phyloP scores from a whole-genome alignment of 129 eudicot genomes.

The Lactuca sativa region DNA sequence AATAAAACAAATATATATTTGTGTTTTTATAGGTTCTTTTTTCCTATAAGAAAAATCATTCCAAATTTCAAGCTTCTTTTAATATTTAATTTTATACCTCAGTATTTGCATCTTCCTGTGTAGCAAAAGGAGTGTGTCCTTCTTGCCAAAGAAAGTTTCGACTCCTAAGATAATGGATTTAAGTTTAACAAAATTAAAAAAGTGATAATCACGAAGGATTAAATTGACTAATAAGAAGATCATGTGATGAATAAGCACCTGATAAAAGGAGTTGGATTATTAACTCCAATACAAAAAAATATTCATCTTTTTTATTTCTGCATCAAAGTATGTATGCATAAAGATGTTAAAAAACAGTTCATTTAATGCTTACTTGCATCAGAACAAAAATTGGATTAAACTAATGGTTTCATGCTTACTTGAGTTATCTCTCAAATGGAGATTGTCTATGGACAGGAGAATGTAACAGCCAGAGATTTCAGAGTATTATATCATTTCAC shows the following conservation, averaged over 20 bases:
- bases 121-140: constrained; percentile 84
- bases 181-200: neutral
- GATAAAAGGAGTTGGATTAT: constrained; percentile 82
- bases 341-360: constrained; percentile 1
- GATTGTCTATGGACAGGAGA: constrained; percentile 77
- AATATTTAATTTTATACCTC: constrained; percentile 43
- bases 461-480: constrained; percentile 88
- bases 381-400: neutral
- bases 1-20: too few relatives aligned
- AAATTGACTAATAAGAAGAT: neutral
- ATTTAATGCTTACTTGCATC: neutral
- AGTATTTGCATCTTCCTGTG: constrained; percentile 68
- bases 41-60: too few relatives aligned
- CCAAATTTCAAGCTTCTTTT: neutral
- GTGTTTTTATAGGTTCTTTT: too few relatives aligned
- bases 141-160: constrained; percentile 88
- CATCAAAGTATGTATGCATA: constrained; percentile 65
- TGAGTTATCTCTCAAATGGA: constrained; percentile 79
- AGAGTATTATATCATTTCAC: constrained; percentile 77
- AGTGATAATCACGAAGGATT: neutral
- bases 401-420: constrained; percentile 34
- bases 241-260: constrained; percentile 39
- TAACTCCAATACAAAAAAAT: constrained; percentile 84
- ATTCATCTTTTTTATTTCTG: constrained; percentile 69
- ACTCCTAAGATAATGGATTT: constrained; percentile 42